Base-by-base conservation (phyloP, 140 eudicot species). In the Stevia rebaudiana region DNA sequence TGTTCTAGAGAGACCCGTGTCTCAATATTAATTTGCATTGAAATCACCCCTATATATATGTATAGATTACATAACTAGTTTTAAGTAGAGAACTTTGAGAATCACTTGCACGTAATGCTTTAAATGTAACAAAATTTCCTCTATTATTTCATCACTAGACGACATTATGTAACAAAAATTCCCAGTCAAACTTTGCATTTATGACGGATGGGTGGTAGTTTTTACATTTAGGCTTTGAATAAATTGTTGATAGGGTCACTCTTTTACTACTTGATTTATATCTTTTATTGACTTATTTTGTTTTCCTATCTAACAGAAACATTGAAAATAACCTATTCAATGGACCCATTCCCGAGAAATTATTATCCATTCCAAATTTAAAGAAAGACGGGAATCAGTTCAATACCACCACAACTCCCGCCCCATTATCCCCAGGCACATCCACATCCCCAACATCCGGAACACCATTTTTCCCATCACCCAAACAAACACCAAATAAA, bases 321-420 rank as follows among this genome's bases (percentile, higher is more conserved):
- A 68, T 89, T 33, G 91, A 76, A 52, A 86, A 89, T 70, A 89
- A 89, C 68, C 65, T 60, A 63, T 89, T 89, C 73, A 67, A 65
- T 61, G 97, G 97, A 71, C 94, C 97, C 25, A 83, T 89, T 79
- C 97, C 97, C 1, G 75, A 75, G 10, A 81, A 86, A 77, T 58
- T 89, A 80, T 72, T 83, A 53, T 54, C 44, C 79, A 75, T 89
- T 57, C 89, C 87, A 42, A 78, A 51, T 63, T 89, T 89, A 85
- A 83, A 88, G 42, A 63, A 66, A 18, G 77, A 71, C 16, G 97
- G 97, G 51, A 89, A 89, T 79, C 80, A 47, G n/a, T 79, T 89
- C 73, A 86, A 83, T 68, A 31, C 23, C 19, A 33, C 24, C 51
- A 72, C 57, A 55, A 81, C 80, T 74, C 53, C 71, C 42, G 74